Base-by-base conservation (phyloP, 306 rosid genomes). In the Ziziphus jujuba region DNA sequence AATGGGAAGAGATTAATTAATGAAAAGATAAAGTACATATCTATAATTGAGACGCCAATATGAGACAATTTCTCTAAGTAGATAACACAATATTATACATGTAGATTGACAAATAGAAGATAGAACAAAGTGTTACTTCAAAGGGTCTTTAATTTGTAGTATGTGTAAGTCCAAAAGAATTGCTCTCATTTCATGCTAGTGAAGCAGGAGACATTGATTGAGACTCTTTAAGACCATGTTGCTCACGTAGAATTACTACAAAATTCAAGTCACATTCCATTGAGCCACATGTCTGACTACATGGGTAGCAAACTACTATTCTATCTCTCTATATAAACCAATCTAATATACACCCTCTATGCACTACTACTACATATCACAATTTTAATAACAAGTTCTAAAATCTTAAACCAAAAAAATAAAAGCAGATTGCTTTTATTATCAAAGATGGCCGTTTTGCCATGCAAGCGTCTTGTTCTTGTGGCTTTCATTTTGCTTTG, bases 201-300 rank as follows among this genome's bases (percentile, higher is more conserved):
- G 85, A 73, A 75, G 51, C 28, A 81, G 72, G 31, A 81, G 84
- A 90, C 96, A 90, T 14, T 73, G 96, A 90, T 80, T 80, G 70
- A 65, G 85, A 87, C 84, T 73, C 65, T 68, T 60, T 47, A 71
- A 68, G 76, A 81, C 84, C 72, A 67, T 53, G 55, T 66, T 56
- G 71, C 73, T 78, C 76, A 62, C 71, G 24, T 61, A 59, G 80
- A 76, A 61, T 52, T 71, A 47, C 54, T 59, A 77, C 31, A 52
- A 35, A 63, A 0, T 40, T 50, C 22, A 9, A 4, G 73, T 66
- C 77, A 25, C 28, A 53, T 19, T 61, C 86, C 67, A 69, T 67
- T 56, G 56, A 50, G 57, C 57, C 24, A 81, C 67, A 23, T 72
- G 67, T 70, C 71, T 51, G 4, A 50, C 24, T 63, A 7, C 43